Base-by-base conservation (phyloP, 768 basidiomycete species). In the Xerocomellus amylosporus region DNA sequence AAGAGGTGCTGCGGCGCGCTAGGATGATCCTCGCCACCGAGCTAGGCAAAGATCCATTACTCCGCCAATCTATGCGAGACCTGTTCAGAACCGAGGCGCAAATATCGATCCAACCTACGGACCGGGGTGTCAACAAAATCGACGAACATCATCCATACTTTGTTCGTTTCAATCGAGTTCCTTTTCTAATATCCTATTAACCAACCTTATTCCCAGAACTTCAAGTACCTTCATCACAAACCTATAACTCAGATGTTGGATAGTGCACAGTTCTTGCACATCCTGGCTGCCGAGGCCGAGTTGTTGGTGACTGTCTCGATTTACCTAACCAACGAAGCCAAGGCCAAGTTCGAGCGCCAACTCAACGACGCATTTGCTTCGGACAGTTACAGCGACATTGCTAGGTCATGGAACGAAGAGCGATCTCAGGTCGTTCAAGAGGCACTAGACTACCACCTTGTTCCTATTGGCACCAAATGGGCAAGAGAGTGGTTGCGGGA, bases 161-260 rank as follows among this genome's bases (percentile, higher is more conserved):
- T 58, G 88, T 89, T 67, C 53, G 88, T 77, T 28, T 15, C 41
- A 28, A 13, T 28, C 13, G 44, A 24, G 45, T 49, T 13, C 2
- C 44, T 39, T 31, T 26, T 50, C 37, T 47, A 24, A 10, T 26
- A 28, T 41, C 26, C 6, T 40, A 19, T 54, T 59, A 33, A 68
- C 37, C 26, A 38, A 45, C 19, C 6, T 40, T 44, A 36, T 33
- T 44, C 39, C 39, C 34, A 99, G 96, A 86, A 84, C 63, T 98
- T 98, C 82, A 98, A 98, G 77, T 98, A 98, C 73, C 79, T 98
- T 28, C 75, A 79, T 26, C 79, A 87, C 56, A 98, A 97, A 65
- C 84, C 83, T 24, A 79, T 93, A 30, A 67, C 69, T 28, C 79
- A 85, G 5, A 86, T 96, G 83, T 62, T 85, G 37, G 79, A 85